A percentile compares a stretch with the other conserved stretches of the same genome.
These are phyloP conservation scores for Neonectria hederae DNA, from an alignment of 2,329 filamentous ascomycete species.

Conservation along the genomic window DNA sequence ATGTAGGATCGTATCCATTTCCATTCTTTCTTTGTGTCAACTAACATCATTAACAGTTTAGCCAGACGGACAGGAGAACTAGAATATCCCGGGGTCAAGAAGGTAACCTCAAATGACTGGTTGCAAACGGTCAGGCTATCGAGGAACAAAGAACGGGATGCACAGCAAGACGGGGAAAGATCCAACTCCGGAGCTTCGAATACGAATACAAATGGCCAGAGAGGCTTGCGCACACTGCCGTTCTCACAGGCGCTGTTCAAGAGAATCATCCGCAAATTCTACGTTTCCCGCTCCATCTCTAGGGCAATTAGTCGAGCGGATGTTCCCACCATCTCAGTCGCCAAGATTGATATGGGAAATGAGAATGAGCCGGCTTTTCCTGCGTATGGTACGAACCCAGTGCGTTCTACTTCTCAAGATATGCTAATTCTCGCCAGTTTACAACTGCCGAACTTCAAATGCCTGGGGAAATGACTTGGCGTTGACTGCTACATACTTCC, in stretches of 20 bases:
- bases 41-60: background rate
- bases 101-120: background rate
- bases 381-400: slow-evolving; percentile 3
- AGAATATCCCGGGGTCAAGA: background rate
- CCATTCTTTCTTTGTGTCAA: background rate
- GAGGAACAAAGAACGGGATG: background rate
- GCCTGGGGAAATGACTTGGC: slow-evolving; percentile 18
- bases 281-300: slow-evolving; percentile 4
- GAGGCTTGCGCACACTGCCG: background rate
- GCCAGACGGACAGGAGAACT: background rate
- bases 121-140: background rate
- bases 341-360: slow-evolving; percentile 10
- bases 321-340: slow-evolving; percentile 3
- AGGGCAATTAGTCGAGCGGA: slow-evolving; percentile 10
- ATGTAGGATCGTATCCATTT: background rate
- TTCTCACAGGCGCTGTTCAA: slow-evolving; percentile 5
- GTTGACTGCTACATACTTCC: slow-evolving; percentile 15
- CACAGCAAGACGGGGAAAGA: background rate
- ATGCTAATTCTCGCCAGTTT: background rate
- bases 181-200: background rate
- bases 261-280: background rate
- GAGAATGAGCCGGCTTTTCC: background rate
- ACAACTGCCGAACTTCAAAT: slow-evolving; percentile 17
- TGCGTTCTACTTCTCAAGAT: fast-evolving
- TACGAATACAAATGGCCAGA: background rate